Percentiles rank a stretch among this genome's conserved stretches.
Conservation (phyloP, 495 filamentous ascomycete species). For the Geopyxis carbonaria region DNA sequence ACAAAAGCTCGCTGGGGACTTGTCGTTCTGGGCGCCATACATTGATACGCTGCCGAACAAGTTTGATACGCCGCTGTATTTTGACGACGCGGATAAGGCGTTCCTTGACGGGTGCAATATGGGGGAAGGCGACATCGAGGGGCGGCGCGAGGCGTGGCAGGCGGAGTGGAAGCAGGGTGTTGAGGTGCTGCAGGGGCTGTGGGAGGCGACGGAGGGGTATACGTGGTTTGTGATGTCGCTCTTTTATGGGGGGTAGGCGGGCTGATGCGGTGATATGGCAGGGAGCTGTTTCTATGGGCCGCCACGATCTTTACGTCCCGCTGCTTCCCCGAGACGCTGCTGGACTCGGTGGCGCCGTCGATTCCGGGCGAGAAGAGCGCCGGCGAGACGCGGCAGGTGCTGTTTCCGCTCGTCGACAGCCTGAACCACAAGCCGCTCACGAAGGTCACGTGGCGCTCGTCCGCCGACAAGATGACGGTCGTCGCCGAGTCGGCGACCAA, state of each 20-base stretch:
- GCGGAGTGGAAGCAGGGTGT: conserved; percentile 34
- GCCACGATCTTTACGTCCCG: conserved; percentile 45
- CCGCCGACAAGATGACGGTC: conserved; percentile 31
- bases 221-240: conserved; percentile 27
- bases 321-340: conserved; percentile 27
- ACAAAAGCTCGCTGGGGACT: conserved; percentile 33
- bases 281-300: conserved; percentile 50
- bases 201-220: conserved; percentile 16
- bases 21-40: conserved; percentile 49
- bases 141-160: conserved; percentile 31
- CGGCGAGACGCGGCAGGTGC: conserved; percentile 21
- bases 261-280: conserved; percentile 22
- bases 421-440: conserved; percentile 42
- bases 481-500: conserved; percentile 31
- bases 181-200: conserved; percentile 22
- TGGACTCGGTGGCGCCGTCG: conserved; percentile 3
- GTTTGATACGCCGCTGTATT: conserved; percentile 40
- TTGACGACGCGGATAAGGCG: conserved; percentile 34
- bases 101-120: conserved; percentile 47
- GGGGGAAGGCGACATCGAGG: conserved; percentile 28
- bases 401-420: conserved; percentile 46
- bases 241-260: neutral
- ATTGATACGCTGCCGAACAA: conserved; percentile 38
- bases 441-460: conserved; percentile 45
- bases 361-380: neutral